Evolutionary conservation across 2,329 filamentous ascomycete genomes (phyloP).

Genomic region (Ascocoryne sarcoides): DNA sequence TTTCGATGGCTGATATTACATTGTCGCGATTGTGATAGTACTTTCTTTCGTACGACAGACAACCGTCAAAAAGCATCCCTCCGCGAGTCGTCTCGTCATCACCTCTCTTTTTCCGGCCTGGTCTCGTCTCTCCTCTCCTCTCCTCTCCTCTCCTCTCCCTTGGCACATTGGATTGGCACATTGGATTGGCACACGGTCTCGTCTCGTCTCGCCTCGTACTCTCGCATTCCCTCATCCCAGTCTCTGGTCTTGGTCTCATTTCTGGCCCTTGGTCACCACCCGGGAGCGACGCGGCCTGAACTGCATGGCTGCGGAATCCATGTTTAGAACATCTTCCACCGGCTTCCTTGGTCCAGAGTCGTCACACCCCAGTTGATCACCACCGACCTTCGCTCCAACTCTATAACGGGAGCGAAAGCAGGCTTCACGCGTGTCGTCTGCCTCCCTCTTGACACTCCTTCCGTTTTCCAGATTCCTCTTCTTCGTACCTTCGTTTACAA

Average conservation of each 20-base stretch:
- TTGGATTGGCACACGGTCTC: background rate
- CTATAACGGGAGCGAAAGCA: too few relatives aligned
- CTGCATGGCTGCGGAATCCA: too few relatives aligned
- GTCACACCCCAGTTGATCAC: background rate
- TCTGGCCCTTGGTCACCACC: too few relatives aligned
- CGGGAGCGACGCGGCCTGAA: too few relatives aligned
- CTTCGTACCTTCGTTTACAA: constrained; percentile 18
- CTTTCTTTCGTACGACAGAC: background rate
- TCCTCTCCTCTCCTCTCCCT: background rate
- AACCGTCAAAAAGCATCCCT: background rate
- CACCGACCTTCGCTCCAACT: too few relatives aligned
- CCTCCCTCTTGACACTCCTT: constrained; percentile 4
- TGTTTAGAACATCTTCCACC: too few relatives aligned
- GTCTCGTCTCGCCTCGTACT: background rate
- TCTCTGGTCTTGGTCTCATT: background rate
- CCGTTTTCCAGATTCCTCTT: constrained; percentile 7
- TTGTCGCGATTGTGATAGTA: too few relatives aligned
- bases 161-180: background rate
- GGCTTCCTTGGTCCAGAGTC: too few relatives aligned
- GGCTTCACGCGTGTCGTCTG: background rate
- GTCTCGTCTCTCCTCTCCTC: background rate
- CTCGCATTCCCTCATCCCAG: background rate
- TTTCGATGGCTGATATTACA: too few relatives aligned
- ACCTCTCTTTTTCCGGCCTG: too few relatives aligned
- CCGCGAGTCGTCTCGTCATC: too few relatives aligned